Base-by-base conservation (phyloP, 2,329 filamentous ascomycete species). In the Fusarium goolgardi region DNA sequence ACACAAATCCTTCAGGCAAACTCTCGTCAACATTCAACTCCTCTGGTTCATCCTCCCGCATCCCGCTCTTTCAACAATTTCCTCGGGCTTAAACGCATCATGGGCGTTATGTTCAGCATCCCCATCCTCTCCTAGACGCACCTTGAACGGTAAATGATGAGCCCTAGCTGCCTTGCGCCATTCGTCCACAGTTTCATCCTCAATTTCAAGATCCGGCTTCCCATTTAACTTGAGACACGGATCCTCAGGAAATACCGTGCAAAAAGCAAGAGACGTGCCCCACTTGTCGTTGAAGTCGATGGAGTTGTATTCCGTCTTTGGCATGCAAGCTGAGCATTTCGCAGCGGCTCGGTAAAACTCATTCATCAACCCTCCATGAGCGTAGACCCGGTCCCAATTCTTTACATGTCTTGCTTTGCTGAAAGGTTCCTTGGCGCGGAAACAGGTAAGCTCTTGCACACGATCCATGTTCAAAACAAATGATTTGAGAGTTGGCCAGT, bases 401-500 rank as follows among this genome's bases (percentile, higher is more conserved):
- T n/a, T 1, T n/a, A 11, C 6, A 5, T 6, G 6, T 9, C 21
- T n/a, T 5, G 12, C 12, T 5, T 15, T 8, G 0, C 27, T 10
- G 7, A 32, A 27, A 5, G 25, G 23, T n/a, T 57, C 40, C 4
- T 32, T 39, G 5, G 27, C 13, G 1, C 13, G 9, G 0, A 27
- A 4, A 20, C 7, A 15, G 44, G 44, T 6, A 18, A 45, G 6
- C 12, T 2, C 4, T 37, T 41, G 21, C 12, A 10, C 21, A 12
- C 10, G 29, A 23, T 1, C 1, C 6, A 50, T 25, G 2, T 20
- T 5, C 10, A 63, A 3, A 3, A 18, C 6, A 6, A 63, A 51
- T 10, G 21, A 7, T 15, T 63, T 50, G 18, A 63, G 59, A 5
- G 21, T 63, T 9, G 51, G 60, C 60, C 59, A 63, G 3, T 46